Conservation (phyloP, 306 rosid species). For the Sophora flavescens region DNA sequence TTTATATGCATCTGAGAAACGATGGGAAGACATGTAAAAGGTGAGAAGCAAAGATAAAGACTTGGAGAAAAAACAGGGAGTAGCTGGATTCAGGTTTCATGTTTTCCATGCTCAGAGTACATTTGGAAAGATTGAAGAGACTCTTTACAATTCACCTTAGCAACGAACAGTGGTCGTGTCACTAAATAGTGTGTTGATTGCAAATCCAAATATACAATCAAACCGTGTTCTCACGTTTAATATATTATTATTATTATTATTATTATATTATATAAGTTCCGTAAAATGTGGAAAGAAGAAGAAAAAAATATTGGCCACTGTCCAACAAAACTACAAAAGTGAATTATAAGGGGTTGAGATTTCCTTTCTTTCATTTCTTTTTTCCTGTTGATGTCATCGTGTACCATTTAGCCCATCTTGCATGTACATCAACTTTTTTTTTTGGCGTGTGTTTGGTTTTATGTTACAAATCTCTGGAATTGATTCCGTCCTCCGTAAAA, state of each 20-base stretch:
- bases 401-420: not conserved
- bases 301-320: not conserved
- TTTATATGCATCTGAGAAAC: constrained; percentile 51
- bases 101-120: constrained; percentile 52
- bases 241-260: no score
- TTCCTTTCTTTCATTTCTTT: not conserved
- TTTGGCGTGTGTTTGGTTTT: no score
- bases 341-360: not conserved
- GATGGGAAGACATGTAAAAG: constrained; percentile 59
- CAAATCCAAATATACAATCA: not conserved
- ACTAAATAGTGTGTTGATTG: not conserved
- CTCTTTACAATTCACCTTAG: constrained; percentile 11
- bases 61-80: constrained; percentile 54
- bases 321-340: constrained; percentile 4
- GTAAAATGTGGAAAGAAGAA: not conserved
- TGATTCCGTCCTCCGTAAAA: no score
- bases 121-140: constrained; percentile 48
- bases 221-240: not conserved
- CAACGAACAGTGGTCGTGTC: not conserved
- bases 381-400: not conserved
- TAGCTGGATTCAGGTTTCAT: constrained; percentile 55
- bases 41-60: constrained; percentile 54
- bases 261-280: not conserved
- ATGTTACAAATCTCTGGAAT: not conserved
- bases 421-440: not conserved